phyloP scores from a whole-genome alignment of 768 basidiomycete genomes.

The Lactarius pseudohatsudake region DNA sequence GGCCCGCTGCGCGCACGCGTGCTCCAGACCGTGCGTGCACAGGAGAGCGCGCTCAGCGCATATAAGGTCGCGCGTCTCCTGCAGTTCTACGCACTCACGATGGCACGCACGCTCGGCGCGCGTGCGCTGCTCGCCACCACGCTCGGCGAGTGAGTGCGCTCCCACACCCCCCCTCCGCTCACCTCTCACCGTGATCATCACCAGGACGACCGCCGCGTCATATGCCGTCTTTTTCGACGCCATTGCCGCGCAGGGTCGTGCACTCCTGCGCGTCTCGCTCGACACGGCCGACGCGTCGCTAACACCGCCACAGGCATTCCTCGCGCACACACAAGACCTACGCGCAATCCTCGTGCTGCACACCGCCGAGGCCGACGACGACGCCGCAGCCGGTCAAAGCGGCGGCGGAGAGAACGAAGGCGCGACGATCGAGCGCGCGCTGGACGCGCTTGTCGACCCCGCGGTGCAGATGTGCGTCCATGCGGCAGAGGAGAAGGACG shows the following conservation, averaged over 20 bases:
- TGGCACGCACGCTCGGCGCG: conserved; percentile 89
- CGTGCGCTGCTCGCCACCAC: conserved; percentile 74
- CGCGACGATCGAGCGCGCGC: conserved; percentile 63
- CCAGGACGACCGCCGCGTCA: conserved; percentile 75
- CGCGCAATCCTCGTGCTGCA: conserved; percentile 77
- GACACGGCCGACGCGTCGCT: conserved; percentile 68
- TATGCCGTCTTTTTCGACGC: conserved; percentile 87
- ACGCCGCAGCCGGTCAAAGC: conserved; percentile 8
- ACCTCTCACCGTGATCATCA: neutral
- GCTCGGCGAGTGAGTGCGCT: conserved; percentile 79
- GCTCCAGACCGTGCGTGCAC: conserved; percentile 89
- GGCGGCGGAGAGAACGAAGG: neutral
- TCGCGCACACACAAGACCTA: conserved; percentile 81
- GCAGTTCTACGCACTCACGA: conserved; percentile 91
- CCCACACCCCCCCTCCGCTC: neutral
- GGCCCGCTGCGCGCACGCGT: conserved; percentile 88
- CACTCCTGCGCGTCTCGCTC: conserved; percentile 52
- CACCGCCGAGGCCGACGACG: conserved; percentile 36
- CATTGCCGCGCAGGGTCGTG: conserved; percentile 79
- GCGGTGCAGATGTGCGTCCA: conserved; percentile 71
- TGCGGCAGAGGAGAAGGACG: conserved; percentile 67
- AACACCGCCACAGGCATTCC: conserved; percentile 71
- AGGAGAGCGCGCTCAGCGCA: conserved; percentile 88
- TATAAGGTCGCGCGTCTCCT: conserved; percentile 95
- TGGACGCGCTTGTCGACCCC: conserved; percentile 86